Base-by-base conservation (phyloP, 2,329 filamentous ascomycete genomes). In the Dryadomyces sulphureus region DNA sequence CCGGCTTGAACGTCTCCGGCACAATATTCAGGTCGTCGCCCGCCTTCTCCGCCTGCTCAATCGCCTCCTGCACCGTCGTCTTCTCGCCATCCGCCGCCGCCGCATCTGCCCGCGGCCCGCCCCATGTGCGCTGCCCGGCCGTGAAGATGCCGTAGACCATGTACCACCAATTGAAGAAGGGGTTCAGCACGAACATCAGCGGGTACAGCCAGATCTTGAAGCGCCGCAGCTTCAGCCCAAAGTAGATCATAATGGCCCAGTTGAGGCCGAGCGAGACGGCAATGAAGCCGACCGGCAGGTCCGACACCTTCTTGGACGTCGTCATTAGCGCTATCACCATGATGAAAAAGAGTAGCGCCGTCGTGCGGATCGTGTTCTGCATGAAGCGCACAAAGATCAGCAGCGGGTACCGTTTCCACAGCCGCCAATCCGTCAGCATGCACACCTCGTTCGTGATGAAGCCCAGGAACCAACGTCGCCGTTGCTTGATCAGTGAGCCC, bases 361-460 rank as follows among this genome's bases (percentile, higher is more conserved):
- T 98, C 2, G 90, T 96, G 49, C 92, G 78, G 56, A 96, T 94
- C 1, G 89, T 95, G 65, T 95, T 93, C 57, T 95, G 89, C 75
- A 92, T 86, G 62, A 96, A 92, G 34, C 90, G 80, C 36, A 96
- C 81, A 34, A 93, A 57, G 43, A 89, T 80, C 38, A 98, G 72
- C 45, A 94, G 72, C 0, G 92, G 88, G 62, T 96, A 96, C 44
- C 86, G 77, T 60, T 76, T 84, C 90, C 90, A 96, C 24, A 96
- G 71, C 49, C 92, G 79, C 62, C 84, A 79, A 63, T 96, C 90
- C 2, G 92, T 96, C 65, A 98, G 69, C 92, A 96, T 95, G 66
- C 89, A 95, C 7, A 88, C 90, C 62, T 96, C 90, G 62, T 98
- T 98, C 16, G 90, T 95, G 65, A 96, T 89, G 63, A 94, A 95